Evolutionary conservation across 176 grass and related monocot genomes (phyloP).

Genomic region (Lolium perenne): DNA sequence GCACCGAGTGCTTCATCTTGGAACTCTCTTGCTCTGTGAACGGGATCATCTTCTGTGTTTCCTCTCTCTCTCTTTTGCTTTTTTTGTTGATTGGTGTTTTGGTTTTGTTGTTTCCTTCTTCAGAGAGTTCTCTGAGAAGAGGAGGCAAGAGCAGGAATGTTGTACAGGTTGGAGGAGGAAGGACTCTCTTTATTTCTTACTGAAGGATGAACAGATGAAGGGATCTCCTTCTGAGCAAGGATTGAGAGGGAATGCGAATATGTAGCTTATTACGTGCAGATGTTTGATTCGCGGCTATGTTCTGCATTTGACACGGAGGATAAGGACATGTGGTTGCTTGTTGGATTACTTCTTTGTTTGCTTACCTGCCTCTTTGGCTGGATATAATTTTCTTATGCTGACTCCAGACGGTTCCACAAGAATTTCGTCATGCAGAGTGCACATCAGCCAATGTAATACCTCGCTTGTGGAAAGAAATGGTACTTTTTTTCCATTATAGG

Average conservation of each 20-base stretch:
- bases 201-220: not conserved
- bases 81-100: constrained; percentile 25
- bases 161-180: constrained; percentile 25
- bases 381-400: constrained; percentile 19
- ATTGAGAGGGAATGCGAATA: constrained; percentile 16
- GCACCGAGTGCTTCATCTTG: constrained; percentile 62
- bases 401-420: constrained; percentile 5
- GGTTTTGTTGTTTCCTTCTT: constrained; percentile 13
- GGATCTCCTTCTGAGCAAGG: not conserved
- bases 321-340: constrained; percentile 54
- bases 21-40: constrained; percentile 57
- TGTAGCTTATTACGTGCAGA: constrained; percentile 2
- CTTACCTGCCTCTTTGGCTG: constrained; percentile 38
- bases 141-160: not conserved
- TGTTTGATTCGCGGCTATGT: constrained; percentile 15
- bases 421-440: constrained; percentile 22
- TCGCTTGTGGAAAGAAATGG: not conserved
- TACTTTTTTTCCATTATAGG: not conserved
- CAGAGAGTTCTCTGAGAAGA: not conserved
- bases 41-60: constrained; percentile 51
- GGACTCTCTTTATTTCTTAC: not conserved
- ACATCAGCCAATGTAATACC: not conserved
- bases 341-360: constrained; percentile 35
- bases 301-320: constrained; percentile 44
- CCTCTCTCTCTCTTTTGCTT: not conserved